Conservation (phyloP, 768 basidiomycete genomes). For the Wakefieldia striispora region DNA sequence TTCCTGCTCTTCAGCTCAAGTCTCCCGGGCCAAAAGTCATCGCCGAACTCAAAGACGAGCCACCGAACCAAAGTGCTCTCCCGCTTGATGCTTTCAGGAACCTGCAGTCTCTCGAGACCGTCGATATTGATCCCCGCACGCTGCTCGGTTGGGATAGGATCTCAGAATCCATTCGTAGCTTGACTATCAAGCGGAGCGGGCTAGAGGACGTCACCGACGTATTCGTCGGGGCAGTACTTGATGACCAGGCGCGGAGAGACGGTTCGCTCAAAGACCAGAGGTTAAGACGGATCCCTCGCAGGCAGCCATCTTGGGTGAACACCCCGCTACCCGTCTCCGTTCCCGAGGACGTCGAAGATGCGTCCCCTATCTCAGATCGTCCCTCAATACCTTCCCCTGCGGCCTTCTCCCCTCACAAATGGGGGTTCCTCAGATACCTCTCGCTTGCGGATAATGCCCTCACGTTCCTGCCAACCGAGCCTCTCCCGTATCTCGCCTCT, state of each 20-base stretch:
- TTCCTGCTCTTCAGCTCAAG: slow-evolving; percentile 72
- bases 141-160: slow-evolving; percentile 83
- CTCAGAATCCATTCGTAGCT: slow-evolving; percentile 62
- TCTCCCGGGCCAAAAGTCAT: slow-evolving; percentile 66
- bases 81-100: slow-evolving; percentile 87
- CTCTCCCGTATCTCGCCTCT: slow-evolving; percentile 64
- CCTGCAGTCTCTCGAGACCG: slow-evolving; percentile 68
- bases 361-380: slow-evolving; percentile 10
- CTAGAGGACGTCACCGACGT: slow-evolving; percentile 78
- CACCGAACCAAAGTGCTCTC: slow-evolving; percentile 69
- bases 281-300: slow-evolving; percentile 42
- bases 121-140: slow-evolving; percentile 79
- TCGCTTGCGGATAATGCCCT: slow-evolving; percentile 78
- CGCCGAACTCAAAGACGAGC: slow-evolving; percentile 63
- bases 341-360: slow-evolving; percentile 45
- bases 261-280: slow-evolving; percentile 50
- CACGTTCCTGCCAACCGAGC: slow-evolving; percentile 72
- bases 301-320: slow-evolving; percentile 46
- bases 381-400: slow-evolving; percentile 27
- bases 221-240: slow-evolving; percentile 72
- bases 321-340: slow-evolving; percentile 58
- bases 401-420: slow-evolving; percentile 57
- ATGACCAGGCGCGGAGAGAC: slow-evolving; percentile 66
- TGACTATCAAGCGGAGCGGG: slow-evolving; percentile 78
- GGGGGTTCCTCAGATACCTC: slow-evolving; percentile 74